Percentiles rank a stretch among this genome's conserved stretches.
Conservation (phyloP, 2,329 filamentous ascomycete genomes). For the Nannizziopsis arthrosporioides region DNA sequence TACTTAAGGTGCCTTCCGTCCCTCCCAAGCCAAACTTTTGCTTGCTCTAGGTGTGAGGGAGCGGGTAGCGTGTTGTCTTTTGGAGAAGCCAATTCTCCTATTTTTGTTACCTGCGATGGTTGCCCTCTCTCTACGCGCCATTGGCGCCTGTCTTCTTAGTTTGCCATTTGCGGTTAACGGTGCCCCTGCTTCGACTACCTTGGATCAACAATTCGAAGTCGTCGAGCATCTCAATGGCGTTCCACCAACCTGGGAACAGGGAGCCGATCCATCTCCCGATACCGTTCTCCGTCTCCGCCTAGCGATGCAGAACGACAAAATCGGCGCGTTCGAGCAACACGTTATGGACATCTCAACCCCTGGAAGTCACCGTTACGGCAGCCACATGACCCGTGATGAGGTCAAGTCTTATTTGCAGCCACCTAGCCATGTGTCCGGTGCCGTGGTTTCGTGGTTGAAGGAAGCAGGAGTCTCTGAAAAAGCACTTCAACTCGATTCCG, state of each 20-base stretch:
- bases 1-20: neutral
- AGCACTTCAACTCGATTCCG: slow-evolving; percentile 41
- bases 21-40: neutral
- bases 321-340: slow-evolving; percentile 44
- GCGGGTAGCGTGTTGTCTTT: neutral
- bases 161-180: slow-evolving; percentile 9
- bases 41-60: neutral
- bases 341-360: slow-evolving; percentile 53
- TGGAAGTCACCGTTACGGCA: slow-evolving; percentile 46
- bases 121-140: slow-evolving; percentile 10
- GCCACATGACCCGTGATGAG: slow-evolving; percentile 51
- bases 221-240: slow-evolving; percentile 17
- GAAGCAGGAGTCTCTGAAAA: slow-evolving; percentile 37
- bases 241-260: slow-evolving; percentile 28
- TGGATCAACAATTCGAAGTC: neutral
- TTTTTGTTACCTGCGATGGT: slow-evolving; percentile 5
- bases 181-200: slow-evolving; percentile 9
- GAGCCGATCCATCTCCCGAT: slow-evolving; percentile 21
- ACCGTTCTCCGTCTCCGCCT: slow-evolving; percentile 40
- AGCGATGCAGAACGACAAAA: slow-evolving; percentile 40
- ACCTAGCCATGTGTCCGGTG: slow-evolving; percentile 35
- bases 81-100: neutral
- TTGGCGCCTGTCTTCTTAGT: slow-evolving; percentile 11
- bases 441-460: slow-evolving; percentile 46
- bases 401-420: slow-evolving; percentile 46